Conservation (phyloP, 2,329 filamentous ascomycete species). For the Colletotrichum sp. region DNA sequence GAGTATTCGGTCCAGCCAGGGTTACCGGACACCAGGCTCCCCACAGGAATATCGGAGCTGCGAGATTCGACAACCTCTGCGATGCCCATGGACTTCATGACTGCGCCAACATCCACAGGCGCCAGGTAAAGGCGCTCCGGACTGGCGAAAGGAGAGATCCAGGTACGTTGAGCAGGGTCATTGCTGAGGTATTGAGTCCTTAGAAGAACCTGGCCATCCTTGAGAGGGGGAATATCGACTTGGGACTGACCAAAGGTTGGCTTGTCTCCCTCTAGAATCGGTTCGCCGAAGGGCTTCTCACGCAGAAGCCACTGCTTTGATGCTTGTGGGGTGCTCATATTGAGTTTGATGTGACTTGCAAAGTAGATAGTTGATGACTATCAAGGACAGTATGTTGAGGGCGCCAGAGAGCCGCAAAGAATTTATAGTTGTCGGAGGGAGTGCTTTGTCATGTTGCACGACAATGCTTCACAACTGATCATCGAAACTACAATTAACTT, state of each 20-base stretch:
- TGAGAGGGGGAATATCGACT: not conserved
- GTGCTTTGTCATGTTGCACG: not conserved
- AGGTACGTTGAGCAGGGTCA: not conserved
- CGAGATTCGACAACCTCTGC: not conserved
- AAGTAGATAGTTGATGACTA: not conserved
- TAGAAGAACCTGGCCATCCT: not conserved
- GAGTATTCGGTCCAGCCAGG: not conserved
- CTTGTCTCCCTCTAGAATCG: not conserved
- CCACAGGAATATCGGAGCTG: not conserved
- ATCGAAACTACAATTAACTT: not conserved
- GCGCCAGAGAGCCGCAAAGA: not conserved
- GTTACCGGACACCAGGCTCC: not conserved
- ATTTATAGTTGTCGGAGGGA: not conserved
- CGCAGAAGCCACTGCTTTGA: not conserved
- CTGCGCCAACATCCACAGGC: not conserved
- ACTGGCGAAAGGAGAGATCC: not conserved
- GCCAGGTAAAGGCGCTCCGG: not conserved
- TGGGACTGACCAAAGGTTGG: not conserved
- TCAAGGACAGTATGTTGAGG: not conserved
- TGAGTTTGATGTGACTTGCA: not conserved
- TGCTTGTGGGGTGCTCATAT: not conserved
- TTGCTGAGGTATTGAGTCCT: not conserved
- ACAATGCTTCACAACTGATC: not conserved
- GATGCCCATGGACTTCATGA: not conserved
- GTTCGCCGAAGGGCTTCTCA: not conserved